Evolutionary conservation across 768 basidiomycete genomes (phyloP), one percentile per base, ranked within the genome.

Genomic region (Cystoderma amianthinum): DNA sequence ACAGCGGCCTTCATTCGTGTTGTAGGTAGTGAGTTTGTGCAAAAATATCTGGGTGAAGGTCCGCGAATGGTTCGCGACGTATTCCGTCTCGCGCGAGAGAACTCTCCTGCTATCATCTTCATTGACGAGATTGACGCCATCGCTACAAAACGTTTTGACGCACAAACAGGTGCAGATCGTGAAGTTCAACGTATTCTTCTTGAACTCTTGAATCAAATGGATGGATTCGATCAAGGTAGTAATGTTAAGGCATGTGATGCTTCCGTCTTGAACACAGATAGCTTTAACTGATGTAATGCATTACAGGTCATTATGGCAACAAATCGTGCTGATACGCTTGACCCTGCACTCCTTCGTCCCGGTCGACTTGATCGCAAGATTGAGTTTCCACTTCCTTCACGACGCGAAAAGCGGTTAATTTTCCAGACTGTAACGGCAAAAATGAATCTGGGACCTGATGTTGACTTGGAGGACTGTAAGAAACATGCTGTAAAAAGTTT

Each of bases 31-130:
- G 96, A 99, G 64, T 99, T 99, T 57, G 96, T 99, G 6, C 96
- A 99, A 68, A 99, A 99, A 62, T 99, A 99, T 57, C 79, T 99
- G 3, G 96, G 96, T 53, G 96, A 99, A 70, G 96, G 96, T 23
- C 96, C 96, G 32, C 89, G 96, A 48, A 99, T 99, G 96, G 96
- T 99, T 48, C 85, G 96, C 56, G 96, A 99, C 58, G 96, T 99
- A 41, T 99, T 99, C 74, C 80, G 96, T 43, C 79, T 99, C 36
- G 96, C 96, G 18, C 74, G 96, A 50, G 96, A 99, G 63, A 99
- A 99, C 59, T 74, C 94, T 0, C 96, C 96, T 1, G 83, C 92
- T 19, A 99, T 99, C 58, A 98, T 99, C 63, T 99, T 99, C 70
- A 98, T 99, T 56, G 96, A 98, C 61, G 95, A 94, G 56, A 88